Conservation (phyloP, 2,329 filamentous ascomycete genomes). For the Fusarium setosum region DNA sequence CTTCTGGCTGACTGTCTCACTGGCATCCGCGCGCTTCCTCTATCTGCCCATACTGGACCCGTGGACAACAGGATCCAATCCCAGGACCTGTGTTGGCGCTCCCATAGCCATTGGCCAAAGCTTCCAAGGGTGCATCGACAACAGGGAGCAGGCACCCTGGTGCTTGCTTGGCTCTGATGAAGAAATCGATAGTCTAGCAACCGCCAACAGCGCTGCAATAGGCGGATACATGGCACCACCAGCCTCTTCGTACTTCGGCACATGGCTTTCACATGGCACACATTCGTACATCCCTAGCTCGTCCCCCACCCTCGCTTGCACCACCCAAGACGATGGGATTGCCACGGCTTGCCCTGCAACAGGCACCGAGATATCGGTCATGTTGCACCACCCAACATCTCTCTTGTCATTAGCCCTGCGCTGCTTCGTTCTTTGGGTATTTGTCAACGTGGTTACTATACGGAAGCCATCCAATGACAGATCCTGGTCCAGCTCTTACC, state of each 20-base stretch:
- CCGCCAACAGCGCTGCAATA: slow-evolving; percentile 1
- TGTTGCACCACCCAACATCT: too few species aligned
- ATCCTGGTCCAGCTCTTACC: neutral
- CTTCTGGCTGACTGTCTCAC: neutral
- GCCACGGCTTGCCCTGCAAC: neutral
- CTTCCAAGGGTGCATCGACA: slow-evolving; percentile 7
- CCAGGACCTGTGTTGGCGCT: slow-evolving; percentile 25
- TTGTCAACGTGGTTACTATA: neutral
- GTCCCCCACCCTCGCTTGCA: neutral
- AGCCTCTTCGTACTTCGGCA: slow-evolving; percentile 4
- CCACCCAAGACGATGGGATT: neutral
- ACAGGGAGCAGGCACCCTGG: slow-evolving; percentile 14
- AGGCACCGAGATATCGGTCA: neutral
- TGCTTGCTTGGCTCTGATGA: neutral
- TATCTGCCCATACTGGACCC: slow-evolving; percentile 12
- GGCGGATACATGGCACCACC: slow-evolving; percentile 9
- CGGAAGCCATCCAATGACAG: neutral
- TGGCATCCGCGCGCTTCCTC: slow-evolving; percentile 6
- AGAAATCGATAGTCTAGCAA: slow-evolving; percentile 2
- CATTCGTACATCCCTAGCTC: slow-evolving; percentile 11
- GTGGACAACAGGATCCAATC: slow-evolving; percentile 23
- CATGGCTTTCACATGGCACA: slow-evolving; percentile 15
- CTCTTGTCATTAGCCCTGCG: neutral
- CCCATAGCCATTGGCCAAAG: slow-evolving; percentile 21
- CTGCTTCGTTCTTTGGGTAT: neutral